phyloP scores from a whole-genome alignment of 2,329 filamentous ascomycete species.

The Microsporum audouinii region DNA sequence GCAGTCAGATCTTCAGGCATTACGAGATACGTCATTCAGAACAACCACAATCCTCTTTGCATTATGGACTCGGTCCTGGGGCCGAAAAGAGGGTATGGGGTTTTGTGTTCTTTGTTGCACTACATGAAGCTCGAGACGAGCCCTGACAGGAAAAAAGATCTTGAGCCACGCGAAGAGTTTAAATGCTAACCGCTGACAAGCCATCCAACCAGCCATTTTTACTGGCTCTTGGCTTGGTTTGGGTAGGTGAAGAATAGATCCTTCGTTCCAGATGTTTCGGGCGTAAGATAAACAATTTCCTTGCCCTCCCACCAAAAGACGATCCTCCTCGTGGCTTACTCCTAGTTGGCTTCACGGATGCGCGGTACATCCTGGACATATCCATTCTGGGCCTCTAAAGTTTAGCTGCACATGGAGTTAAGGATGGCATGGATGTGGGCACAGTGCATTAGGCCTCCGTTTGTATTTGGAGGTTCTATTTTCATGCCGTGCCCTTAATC shows the following conservation, averaged over 20 bases:
- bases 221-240: neutral
- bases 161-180: neutral
- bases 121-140: neutral
- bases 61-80: neutral
- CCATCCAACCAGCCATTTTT: neutral
- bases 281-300: neutral
- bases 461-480: neutral
- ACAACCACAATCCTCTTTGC: neutral
- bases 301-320: neutral
- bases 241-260: neutral
- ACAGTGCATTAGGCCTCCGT: neutral
- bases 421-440: neutral
- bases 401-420: neutral
- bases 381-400: neutral
- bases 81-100: neutral
- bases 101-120: neutral
- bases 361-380: neutral
- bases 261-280: neutral
- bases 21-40: neutral
- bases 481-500: neutral
- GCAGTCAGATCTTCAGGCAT: neutral
- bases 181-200: neutral
- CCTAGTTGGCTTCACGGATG: neutral
- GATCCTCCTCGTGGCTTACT: constrained; percentile 2
- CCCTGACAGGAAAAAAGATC: neutral